Conservation (phyloP, 2,329 filamentous ascomycete species). For the Phoma sp. region DNA sequence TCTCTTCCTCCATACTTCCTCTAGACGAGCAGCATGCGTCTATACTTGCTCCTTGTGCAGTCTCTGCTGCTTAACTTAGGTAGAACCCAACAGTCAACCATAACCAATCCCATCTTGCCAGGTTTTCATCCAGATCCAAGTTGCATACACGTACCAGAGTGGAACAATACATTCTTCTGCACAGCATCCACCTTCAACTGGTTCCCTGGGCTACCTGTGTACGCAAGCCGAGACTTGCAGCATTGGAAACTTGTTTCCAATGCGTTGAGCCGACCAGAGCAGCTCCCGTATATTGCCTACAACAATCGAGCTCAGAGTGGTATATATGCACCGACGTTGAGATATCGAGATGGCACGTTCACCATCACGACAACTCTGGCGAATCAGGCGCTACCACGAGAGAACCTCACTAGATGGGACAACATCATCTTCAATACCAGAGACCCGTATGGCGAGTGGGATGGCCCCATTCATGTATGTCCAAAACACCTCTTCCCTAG, state of each 20-base stretch:
- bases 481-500: background rate
- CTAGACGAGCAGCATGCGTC: background rate
- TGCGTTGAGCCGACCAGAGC: slow-evolving; percentile 38
- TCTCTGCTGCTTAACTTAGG: background rate
- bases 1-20: too few species aligned
- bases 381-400: too few species aligned
- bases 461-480: background rate
- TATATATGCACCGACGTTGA: slow-evolving; percentile 30
- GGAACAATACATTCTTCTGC: slow-evolving; percentile 50
- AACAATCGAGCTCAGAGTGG: slow-evolving; percentile 24
- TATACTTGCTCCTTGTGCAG: background rate
- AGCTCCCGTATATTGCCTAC: slow-evolving; percentile 42
- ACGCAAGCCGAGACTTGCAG: slow-evolving; percentile 53
- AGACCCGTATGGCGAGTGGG: too few species aligned
- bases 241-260: slow-evolving; percentile 49
- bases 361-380: too few species aligned
- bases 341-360: too few species aligned
- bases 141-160: slow-evolving; percentile 50
- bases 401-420: too few species aligned
- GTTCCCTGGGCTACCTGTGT: slow-evolving; percentile 55
- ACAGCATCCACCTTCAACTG: slow-evolving; percentile 54
- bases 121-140: slow-evolving; percentile 57
- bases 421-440: too few species aligned
- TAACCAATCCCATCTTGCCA: slow-evolving; percentile 54
- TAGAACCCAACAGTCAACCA: background rate